These are phyloP conservation scores for Alternaria alternata DNA, from an alignment of 2,329 filamentous ascomycete species.

Conservation along the genomic window DNA sequence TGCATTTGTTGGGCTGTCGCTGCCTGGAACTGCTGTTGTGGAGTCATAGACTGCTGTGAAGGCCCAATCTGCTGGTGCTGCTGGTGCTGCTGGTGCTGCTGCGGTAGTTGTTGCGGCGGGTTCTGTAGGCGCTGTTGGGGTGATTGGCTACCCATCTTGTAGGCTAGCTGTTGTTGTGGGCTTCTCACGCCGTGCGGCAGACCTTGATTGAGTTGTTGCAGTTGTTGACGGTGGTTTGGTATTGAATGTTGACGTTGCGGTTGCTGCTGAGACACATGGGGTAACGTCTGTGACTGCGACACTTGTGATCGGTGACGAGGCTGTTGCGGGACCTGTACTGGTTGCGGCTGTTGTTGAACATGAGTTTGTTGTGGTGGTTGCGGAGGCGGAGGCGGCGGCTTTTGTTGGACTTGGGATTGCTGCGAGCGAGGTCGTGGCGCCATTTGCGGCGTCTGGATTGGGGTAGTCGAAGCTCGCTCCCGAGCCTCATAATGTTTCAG, in stretches of 20 bases:
- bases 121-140: slow-evolving; percentile 27
- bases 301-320: slow-evolving; percentile 20
- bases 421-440: slow-evolving; percentile 25
- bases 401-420: slow-evolving; percentile 20
- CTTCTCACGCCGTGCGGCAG: slow-evolving; percentile 16
- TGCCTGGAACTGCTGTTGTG: slow-evolving; percentile 33
- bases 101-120: slow-evolving; percentile 15
- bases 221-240: slow-evolving; percentile 32
- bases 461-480: slow-evolving; percentile 40
- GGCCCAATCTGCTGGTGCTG: slow-evolving; percentile 15
- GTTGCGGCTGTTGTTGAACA: slow-evolving; percentile 25
- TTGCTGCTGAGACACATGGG: slow-evolving; percentile 20
- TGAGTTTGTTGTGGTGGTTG: slow-evolving; percentile 18
- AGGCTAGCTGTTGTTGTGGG: slow-evolving; percentile 32
- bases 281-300: slow-evolving; percentile 19
- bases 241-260: slow-evolving; percentile 22
- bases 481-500: slow-evolving; percentile 46
- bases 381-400: slow-evolving; percentile 15
- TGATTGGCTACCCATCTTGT: slow-evolving; percentile 28
- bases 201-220: slow-evolving; percentile 34
- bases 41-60: neutral
- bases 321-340: slow-evolving; percentile 12
- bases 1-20: slow-evolving; percentile 32
- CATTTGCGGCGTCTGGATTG: slow-evolving; percentile 36
- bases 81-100: slow-evolving; percentile 20